Conservation (phyloP, 306 rosid species). For the Fagus sylvatica region DNA sequence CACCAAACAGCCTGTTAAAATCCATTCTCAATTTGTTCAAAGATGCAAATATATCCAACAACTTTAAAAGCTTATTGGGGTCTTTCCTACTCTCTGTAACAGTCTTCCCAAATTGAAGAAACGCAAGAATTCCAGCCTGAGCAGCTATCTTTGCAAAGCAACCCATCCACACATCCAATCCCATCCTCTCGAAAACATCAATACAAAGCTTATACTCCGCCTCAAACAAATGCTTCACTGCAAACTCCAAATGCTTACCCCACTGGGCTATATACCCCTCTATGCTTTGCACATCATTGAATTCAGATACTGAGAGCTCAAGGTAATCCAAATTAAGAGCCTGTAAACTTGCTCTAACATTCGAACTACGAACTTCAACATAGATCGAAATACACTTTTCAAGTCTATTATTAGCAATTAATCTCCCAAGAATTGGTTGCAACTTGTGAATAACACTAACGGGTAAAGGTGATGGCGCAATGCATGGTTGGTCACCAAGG, state of each 20-base stretch:
- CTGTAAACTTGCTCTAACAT: slow-evolving; percentile 91
- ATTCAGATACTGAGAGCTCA: slow-evolving; percentile 83
- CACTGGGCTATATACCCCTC: slow-evolving; percentile 86
- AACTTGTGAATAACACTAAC: slow-evolving; percentile 75
- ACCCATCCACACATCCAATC: slow-evolving; percentile 87
- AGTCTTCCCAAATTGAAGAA: slow-evolving; percentile 95
- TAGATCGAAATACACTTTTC: slow-evolving; percentile 78
- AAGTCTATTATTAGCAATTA: slow-evolving; percentile 70
- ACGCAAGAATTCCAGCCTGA: slow-evolving; percentile 93
- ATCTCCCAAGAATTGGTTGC: slow-evolving; percentile 82
- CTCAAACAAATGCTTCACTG: slow-evolving; percentile 98
- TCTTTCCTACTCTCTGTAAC: slow-evolving; percentile 95
- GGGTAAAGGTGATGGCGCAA: slow-evolving; percentile 94
- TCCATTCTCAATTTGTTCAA: slow-evolving; percentile 89
- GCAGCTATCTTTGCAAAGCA: slow-evolving; percentile 96
- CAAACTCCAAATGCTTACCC: slow-evolving; percentile 99
- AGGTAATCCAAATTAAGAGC: slow-evolving; percentile 92
- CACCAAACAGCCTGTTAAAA: slow-evolving; percentile 92
- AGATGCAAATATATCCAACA: slow-evolving; percentile 92
- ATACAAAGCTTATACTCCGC: slow-evolving; percentile 92
- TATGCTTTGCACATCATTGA: slow-evolving; percentile 92
- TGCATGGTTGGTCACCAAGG: slow-evolving; percentile 71
- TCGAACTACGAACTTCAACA: slow-evolving; percentile 83
- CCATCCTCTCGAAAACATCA: slow-evolving; percentile 93
- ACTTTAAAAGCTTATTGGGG: slow-evolving; percentile 85